Percentiles rank a stretch among this genome's conserved stretches.
These are phyloP conservation scores for Lepraria neglecta DNA, from an alignment of 495 filamentous ascomycete genomes.

Conservation along the genomic window DNA sequence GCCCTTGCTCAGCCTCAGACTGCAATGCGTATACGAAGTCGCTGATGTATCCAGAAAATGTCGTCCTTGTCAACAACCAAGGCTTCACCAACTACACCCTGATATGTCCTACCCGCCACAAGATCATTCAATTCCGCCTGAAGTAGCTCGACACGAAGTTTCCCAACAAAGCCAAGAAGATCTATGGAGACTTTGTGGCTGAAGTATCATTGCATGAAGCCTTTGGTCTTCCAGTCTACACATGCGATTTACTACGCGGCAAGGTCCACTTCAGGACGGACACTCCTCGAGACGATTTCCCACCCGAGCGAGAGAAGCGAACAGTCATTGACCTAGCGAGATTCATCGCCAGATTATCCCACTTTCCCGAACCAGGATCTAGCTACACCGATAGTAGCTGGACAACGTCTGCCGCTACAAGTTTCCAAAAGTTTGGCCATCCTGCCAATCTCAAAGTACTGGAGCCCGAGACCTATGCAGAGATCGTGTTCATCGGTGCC, in stretches of 20 bases:
- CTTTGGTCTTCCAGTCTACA: background rate
- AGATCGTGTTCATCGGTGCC: background rate
- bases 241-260: background rate
- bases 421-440: too few species aligned
- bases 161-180: background rate
- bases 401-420: too few species aligned
- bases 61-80: background rate
- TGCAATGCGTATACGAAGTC: background rate
- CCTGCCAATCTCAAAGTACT: too few species aligned
- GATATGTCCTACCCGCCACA: background rate
- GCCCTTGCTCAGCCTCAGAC: background rate
- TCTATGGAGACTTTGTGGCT: background rate
- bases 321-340: background rate
- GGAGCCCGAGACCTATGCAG: background rate
- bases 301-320: background rate
- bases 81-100: background rate
- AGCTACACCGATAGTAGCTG: too few species aligned
- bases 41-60: background rate
- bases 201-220: background rate
- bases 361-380: background rate
- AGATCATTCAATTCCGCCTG: background rate
- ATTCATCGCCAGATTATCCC: background rate
- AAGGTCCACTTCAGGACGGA: background rate
- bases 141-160: background rate
- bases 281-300: background rate